Evolutionary conservation across 2,329 filamentous ascomycete species (phyloP), one percentile per base, ranked within the genome.

Genomic region (Trichoderma sp.): DNA sequence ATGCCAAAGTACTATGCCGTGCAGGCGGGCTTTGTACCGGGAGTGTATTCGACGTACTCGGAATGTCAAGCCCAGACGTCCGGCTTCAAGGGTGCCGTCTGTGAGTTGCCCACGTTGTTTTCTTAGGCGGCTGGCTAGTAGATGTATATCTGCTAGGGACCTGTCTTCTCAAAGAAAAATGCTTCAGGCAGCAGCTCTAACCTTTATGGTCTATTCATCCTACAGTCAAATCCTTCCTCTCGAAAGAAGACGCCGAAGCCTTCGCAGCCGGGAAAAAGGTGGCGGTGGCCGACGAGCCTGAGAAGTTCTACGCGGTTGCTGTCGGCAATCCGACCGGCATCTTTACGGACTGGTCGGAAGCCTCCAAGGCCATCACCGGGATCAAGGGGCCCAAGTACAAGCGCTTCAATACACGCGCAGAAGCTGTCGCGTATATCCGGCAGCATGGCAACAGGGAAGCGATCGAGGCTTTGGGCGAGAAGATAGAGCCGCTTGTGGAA

Each of bases 201-300:
- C 24, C 44, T 10, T 63, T 60, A 24, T 56, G 45, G 2, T 17
- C 14, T 51, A 5, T 15, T 5, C 34, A 10, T 19, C 21, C 7
- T 47, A 28, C 67, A 95, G 92, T 90, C 81, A 94, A 95, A 79
- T 92, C 90, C 1, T 97, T 97, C 74, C 78, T 82, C 10, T 87
- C 84, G 0, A 80, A 83, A 66, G 84, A 88, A 68, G 92, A 97
- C 66, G 94, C 94, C n/a, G 85, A 90, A 71, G 87, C 86, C 2
- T 97, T 91, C 74, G 82, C 92, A 28, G 86, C 83, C 1, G 90
- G 91, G 54, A 83, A 83, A 69, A 72, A 75, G 28, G 72, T 75
- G 6, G 73, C 77, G 17, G 72, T 77, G 21, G 72, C 78, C 24
- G 71, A 78, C 55, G 75, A 80, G 66, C 78, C 81, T 52, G 73